Evolutionary conservation across 2,329 filamentous ascomycete species (phyloP).

Genomic region (Colletotrichum aenigma): DNA sequence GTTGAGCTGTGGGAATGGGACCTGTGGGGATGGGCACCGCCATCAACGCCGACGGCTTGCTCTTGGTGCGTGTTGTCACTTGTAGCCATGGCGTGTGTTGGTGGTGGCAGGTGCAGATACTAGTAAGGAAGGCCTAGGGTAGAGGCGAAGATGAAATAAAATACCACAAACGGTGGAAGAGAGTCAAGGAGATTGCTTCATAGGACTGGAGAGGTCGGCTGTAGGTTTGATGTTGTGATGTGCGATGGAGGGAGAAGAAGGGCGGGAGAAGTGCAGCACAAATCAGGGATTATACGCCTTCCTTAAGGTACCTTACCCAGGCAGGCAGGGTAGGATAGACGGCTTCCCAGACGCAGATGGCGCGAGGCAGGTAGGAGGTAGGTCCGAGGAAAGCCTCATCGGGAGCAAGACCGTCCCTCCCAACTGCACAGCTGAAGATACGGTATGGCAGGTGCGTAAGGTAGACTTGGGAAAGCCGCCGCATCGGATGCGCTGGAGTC

Average conservation of each 20-base stretch:
- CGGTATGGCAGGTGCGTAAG: background rate
- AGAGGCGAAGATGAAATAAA: background rate
- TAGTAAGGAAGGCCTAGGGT: background rate
- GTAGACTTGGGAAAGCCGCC: too few relatives aligned
- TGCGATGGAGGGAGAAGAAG: background rate
- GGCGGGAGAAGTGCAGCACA: background rate
- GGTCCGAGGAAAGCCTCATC: background rate
- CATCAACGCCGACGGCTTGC: background rate
- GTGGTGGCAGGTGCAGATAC: background rate
- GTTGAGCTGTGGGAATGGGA: too few relatives aligned
- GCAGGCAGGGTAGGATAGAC: background rate
- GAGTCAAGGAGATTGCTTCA: background rate
- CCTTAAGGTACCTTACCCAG: background rate
- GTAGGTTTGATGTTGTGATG: background rate
- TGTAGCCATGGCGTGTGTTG: background rate
- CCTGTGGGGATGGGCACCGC: background rate
- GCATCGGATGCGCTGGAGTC: too few relatives aligned
- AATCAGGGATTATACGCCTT: rapidly evolving
- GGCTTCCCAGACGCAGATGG: background rate
- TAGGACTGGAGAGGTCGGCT: background rate
- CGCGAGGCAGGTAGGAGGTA: background rate
- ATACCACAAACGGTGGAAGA: background rate
- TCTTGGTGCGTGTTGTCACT: background rate
- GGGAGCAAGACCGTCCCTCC: background rate
- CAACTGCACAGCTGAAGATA: background rate